Evolutionary conservation across 345 rosid genomes (phyloP).

Genomic region (Carallia brachiata): DNA sequence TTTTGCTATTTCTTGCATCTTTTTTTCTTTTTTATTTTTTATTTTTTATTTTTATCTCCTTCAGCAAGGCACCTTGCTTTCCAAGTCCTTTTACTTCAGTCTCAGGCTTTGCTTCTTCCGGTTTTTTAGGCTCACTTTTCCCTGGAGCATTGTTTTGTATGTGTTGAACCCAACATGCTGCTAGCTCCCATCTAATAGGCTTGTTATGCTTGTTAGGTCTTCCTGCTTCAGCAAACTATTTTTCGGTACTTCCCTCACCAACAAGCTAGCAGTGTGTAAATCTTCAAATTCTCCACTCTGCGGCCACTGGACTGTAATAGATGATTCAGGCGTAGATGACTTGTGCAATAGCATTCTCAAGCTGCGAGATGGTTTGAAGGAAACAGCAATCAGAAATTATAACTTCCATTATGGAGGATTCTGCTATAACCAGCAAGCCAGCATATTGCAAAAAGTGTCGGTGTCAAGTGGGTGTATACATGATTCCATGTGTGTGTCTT

Average conservation of each 20-base stretch:
- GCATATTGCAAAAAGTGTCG: too few species aligned
- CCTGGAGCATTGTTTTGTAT: slow-evolving; percentile 48
- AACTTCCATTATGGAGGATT: neutral
- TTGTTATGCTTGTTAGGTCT: slow-evolving; percentile 14
- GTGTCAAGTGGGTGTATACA: too few species aligned
- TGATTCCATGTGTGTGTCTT: too few species aligned
- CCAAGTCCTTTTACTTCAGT: slow-evolving; percentile 95
- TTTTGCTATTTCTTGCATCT: slow-evolving; percentile 60
- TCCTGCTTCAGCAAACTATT: slow-evolving; percentile 37
- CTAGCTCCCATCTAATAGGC: slow-evolving; percentile 37
- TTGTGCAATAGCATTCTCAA: slow-evolving; percentile 31
- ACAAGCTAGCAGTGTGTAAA: slow-evolving; percentile 48
- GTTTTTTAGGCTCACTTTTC: slow-evolving; percentile 64
- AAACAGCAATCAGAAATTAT: slow-evolving; percentile 12
- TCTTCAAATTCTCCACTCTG: slow-evolving; percentile 63
- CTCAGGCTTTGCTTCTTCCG: slow-evolving; percentile 73
- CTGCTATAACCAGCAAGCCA: neutral
- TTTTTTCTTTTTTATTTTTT: slow-evolving; percentile 40
- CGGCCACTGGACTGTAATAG: slow-evolving; percentile 46
- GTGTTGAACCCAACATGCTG: slow-evolving; percentile 39
- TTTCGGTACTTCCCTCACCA: slow-evolving; percentile 67
- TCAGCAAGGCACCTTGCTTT: slow-evolving; percentile 87
- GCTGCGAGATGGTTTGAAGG: slow-evolving; percentile 21
- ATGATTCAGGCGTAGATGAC: slow-evolving; percentile 22
- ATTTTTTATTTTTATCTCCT: slow-evolving; percentile 79